Evolutionary conservation across 371 early-diverging fungal genomes (phyloP), one percentile per base, ranked within the genome.

Genomic region (Zychaea mexicana): DNA sequence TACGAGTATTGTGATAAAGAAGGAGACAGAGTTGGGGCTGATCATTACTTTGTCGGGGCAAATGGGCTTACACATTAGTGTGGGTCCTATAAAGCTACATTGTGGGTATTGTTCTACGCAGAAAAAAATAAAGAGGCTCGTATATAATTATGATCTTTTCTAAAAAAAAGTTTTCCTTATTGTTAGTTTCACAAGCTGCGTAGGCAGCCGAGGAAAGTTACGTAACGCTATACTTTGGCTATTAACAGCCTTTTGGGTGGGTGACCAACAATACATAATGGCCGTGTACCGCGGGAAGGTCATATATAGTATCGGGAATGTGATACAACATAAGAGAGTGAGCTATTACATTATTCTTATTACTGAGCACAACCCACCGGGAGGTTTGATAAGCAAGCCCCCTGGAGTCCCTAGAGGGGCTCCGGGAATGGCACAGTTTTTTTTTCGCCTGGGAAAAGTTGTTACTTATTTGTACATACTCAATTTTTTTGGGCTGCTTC

Each of bases 381-480:
- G n/a, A n/a, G n/a, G 28, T 58, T 63, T 63, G 64, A 45, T 63
- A 63, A 63, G 56, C 64, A 63, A 49, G 64, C 49, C 39, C 64
- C 64, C 64, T 63, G 33, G 33, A 55, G 49, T 63, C 64, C 64
- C 64, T 63, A 63, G n/a, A 46, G 57, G 64, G 52, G 28, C n/a
- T 8, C n/a, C 15, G 32, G 38, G 24, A 24, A n/a, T n/a, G n/a
- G n/a, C n/a, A n/a, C n/a, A n/a, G n/a, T n/a, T n/a, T n/a, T n/a
- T n/a, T n/a, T n/a, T n/a, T n/a, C 30, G 33, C 10, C 61, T 33
- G 57, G 47, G 55, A 47, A 21, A 28, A 36, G 2, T 21, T 53
- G 39, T 52, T 62, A 27, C 42, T n/a, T 38, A 22, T 56, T 19
- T 6, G 15, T 54, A 33, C n/a, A n/a, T n/a, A n/a, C n/a, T n/a